Percentiles rank a stretch among this genome's conserved stretches.
phyloP scores from a whole-genome alignment of 306 rosid genomes.

The Cicer chorassanicum region DNA sequence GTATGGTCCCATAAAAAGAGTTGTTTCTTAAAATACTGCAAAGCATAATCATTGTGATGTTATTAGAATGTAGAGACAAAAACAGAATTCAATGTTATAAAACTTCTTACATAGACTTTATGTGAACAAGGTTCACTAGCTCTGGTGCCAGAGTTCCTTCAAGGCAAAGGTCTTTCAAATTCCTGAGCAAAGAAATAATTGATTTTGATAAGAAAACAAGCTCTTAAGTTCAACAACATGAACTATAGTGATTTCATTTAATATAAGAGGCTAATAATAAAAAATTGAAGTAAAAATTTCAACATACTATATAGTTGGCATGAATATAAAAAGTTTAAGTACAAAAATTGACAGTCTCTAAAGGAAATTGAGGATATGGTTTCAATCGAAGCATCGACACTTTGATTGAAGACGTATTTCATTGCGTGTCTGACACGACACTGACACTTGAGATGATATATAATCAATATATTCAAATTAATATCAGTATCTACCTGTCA shows the following conservation, averaged over 20 bases:
- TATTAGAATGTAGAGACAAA: conserved; percentile 7
- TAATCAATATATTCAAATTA: too few relatives aligned
- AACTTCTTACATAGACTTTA: conserved; percentile 80
- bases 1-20: conserved; percentile 71
- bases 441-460: too few relatives aligned
- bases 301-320: background rate
- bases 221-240: conserved; percentile 31
- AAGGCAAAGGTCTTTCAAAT: conserved; percentile 79
- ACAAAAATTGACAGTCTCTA: background rate
- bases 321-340: background rate
- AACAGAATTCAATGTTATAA: background rate
- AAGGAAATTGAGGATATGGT: background rate
- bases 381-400: too few relatives aligned
- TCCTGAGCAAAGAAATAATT: conserved; percentile 53
- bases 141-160: conserved; percentile 78
- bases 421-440: too few relatives aligned
- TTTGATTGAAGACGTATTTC: too few relatives aligned
- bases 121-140: conserved; percentile 62
- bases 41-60: conserved; percentile 19
- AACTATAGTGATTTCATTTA: background rate
- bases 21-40: conserved; percentile 84
- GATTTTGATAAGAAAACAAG: conserved; percentile 24
- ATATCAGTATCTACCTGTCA: too few relatives aligned
- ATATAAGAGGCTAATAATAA: background rate
- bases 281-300: background rate